Evolutionary conservation across 2,329 filamentous ascomycete species (phyloP), one percentile per base, ranked within the genome.

Genomic region (Ceratocystis lukuohia): DNA sequence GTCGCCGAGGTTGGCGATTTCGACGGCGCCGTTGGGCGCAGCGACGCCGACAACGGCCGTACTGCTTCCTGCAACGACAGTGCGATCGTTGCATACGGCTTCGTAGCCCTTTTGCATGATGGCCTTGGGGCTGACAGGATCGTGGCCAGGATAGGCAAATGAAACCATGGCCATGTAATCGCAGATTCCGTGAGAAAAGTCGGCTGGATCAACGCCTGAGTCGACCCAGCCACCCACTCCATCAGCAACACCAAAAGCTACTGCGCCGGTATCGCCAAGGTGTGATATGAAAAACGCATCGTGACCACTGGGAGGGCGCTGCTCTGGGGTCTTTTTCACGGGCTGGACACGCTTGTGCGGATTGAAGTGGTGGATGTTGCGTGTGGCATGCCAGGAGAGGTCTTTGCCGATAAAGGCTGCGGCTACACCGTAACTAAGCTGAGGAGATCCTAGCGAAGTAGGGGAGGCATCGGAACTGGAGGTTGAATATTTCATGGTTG

Each of bases 151-250:
- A 41, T 66, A 61, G 83, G 82, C 65, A 88, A 75, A 20, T 17
- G 91, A 89, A 12, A 84, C 84, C 63, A 85, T 80, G 2, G 91
- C 90, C 91, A 97, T 97, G 76, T 96, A 89, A 71, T 91, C 87
- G 79, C 94, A 97, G 68, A 99, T 80, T 50, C 88, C 89, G 74
- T 97, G 93, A 2, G 93, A 94, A 76, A 97, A 97, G 76, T 96
- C 90, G 33, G 91, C 91, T 7, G 94, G 92, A 73, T 99, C 92
- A 64, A 99, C 87, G 57, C 91, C 91, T 48, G 88, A 93, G 71
- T 96, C 89, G 69, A 88, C 85, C 92, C 94, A 99, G 45, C 94
- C 94, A 61, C 94, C 94, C 0, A 99, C 94, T 10, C 94, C 94
- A 74, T 99, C 94, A 65, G 92, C 91, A 28, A 99, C 84, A 20